Conservation (phyloP, 2,329 filamentous ascomycete species). For the Dothideomycetidae sp. region DNA sequence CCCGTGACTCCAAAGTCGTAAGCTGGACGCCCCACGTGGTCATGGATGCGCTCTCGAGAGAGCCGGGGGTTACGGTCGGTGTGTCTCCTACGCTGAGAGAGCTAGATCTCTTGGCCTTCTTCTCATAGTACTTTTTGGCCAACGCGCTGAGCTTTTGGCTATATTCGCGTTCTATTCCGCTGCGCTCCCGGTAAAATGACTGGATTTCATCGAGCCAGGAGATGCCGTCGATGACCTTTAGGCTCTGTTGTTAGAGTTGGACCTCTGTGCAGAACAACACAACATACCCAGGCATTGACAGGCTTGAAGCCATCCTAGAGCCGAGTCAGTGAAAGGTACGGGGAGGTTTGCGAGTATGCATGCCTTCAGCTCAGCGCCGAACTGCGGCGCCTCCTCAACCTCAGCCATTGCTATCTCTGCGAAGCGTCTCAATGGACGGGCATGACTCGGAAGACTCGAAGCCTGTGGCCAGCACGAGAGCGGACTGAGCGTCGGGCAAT, state of each 20-base stretch:
- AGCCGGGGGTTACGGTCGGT: slow-evolving; percentile 84
- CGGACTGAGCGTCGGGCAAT: no score
- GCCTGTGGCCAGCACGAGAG: no score
- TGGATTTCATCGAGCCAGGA: slow-evolving; percentile 94
- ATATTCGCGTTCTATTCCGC: slow-evolving; percentile 93
- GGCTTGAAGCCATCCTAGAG: slow-evolving; percentile 86
- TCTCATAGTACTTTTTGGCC: slow-evolving; percentile 94
- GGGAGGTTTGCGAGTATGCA: slow-evolving; percentile 15
- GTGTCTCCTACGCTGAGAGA: slow-evolving; percentile 85
- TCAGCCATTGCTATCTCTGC: no score
- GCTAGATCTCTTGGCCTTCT: slow-evolving; percentile 82
- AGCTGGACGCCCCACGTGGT: slow-evolving; percentile 96
- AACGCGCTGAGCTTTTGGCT: slow-evolving; percentile 72
- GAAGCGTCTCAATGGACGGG: no score
- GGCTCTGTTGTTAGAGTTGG: neutral
- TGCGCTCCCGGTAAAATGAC: slow-evolving; percentile 90
- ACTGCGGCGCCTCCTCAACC: slow-evolving; percentile 68
- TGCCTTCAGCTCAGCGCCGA: slow-evolving; percentile 91
- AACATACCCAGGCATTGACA: slow-evolving; percentile 67
- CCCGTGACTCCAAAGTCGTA: slow-evolving; percentile 73
- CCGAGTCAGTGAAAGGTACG: slow-evolving; percentile 12
- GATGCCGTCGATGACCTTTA: slow-evolving; percentile 56
- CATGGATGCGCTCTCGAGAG: slow-evolving; percentile 86
- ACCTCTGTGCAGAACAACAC: neutral
- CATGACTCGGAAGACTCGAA: no score